A percentile compares a stretch with the other conserved stretches of the same genome.
phyloP scores from a whole-genome alignment of 2,329 filamentous ascomycete genomes.

The Acrodontium crateriforme region DNA sequence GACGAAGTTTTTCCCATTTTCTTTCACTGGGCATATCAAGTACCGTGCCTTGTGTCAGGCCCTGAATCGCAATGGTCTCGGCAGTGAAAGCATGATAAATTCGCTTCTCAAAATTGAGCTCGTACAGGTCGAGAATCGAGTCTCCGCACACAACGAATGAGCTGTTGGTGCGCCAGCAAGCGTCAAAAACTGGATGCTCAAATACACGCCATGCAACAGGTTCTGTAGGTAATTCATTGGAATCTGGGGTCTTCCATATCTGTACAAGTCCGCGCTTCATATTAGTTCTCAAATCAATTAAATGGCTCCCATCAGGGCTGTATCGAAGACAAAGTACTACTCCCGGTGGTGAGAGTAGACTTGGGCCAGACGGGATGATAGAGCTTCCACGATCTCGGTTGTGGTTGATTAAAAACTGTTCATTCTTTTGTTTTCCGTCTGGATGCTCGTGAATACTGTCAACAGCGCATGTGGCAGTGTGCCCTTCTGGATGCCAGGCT shows the following conservation, averaged over 20 bases:
- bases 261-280: slow-evolving; percentile 19
- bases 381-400: slow-evolving; percentile 10
- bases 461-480: slow-evolving; percentile 17
- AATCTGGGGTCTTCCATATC: slow-evolving; percentile 13
- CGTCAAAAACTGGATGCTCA: slow-evolving; percentile 29
- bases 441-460: slow-evolving; percentile 10
- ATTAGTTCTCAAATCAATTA: slow-evolving; percentile 18
- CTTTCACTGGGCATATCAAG: too few species aligned
- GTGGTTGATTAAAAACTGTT: slow-evolving; percentile 16
- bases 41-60: neutral
- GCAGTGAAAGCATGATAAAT: too few species aligned
- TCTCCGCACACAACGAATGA: slow-evolving; percentile 32
- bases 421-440: slow-evolving; percentile 9
- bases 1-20: too few species aligned
- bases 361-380: slow-evolving; percentile 9
- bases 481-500: slow-evolving; percentile 22
- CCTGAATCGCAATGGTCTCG: too few species aligned
- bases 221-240: slow-evolving; percentile 12
- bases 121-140: slow-evolving; percentile 8
- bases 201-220: slow-evolving; percentile 28
- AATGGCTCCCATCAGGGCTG: slow-evolving; percentile 16
- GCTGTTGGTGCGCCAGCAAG: slow-evolving; percentile 29
- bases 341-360: slow-evolving; percentile 14
- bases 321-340: slow-evolving; percentile 19
- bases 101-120: neutral